phyloP scores from a whole-genome alignment of 139 green algal species.

The Coccomyxa sp. region DNA sequence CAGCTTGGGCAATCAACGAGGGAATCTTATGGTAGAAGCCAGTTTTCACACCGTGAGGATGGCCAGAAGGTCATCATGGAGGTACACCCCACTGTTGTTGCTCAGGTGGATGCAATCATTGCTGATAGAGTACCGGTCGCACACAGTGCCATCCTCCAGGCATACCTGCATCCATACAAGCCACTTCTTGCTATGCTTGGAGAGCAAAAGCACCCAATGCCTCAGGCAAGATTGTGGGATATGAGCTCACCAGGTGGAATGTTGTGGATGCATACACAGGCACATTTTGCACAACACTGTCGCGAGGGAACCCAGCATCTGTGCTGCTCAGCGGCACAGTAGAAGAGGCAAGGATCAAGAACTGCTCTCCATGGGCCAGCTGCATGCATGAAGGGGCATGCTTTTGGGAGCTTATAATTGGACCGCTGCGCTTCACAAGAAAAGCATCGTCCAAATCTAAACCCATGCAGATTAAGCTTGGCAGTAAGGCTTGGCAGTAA shows the following conservation, averaged over 20 bases:
- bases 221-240: not conserved
- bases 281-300: not conserved
- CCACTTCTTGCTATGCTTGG: not conserved
- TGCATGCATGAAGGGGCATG: not conserved
- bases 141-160: constrained; percentile 4
- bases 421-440: not conserved
- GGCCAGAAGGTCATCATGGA: constrained; percentile 13
- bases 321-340: not conserved
- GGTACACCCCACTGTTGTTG: constrained; percentile 12
- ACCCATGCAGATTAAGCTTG: not conserved
- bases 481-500: not conserved
- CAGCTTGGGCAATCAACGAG: too few species aligned
- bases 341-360: constrained; percentile 11
- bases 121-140: constrained; percentile 9
- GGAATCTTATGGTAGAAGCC: too few species aligned
- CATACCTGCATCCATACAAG: constrained; percentile 6
- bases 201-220: not conserved
- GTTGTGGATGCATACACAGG: constrained; percentile 10
- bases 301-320: not conserved
- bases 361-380: constrained; percentile 11
- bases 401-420: too few species aligned
- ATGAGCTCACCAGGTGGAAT: constrained; percentile 7
- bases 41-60: constrained; percentile 10
- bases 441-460: too few species aligned
- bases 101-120: constrained; percentile 21